These are phyloP conservation scores for Aspergillus brasiliensis DNA, from an alignment of 2,329 filamentous ascomycete species.

Conservation along the genomic window DNA sequence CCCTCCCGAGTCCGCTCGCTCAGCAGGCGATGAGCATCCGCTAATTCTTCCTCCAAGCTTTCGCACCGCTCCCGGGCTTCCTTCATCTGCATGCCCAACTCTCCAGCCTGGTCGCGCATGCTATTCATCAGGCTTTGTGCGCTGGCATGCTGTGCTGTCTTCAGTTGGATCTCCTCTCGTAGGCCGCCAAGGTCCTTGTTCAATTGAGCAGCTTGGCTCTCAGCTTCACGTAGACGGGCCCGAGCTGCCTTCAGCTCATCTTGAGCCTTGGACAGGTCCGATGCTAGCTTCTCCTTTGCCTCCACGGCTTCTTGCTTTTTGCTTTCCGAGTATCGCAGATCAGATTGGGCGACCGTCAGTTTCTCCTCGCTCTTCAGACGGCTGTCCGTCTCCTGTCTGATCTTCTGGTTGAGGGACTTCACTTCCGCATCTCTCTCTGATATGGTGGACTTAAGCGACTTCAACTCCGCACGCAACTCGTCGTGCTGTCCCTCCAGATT, in stretches of 20 bases:
- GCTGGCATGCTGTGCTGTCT: conserved; percentile 80
- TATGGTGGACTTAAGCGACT: conserved; percentile 68
- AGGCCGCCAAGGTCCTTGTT: conserved; percentile 67
- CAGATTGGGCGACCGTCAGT: conserved; percentile 71
- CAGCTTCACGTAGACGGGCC: conserved; percentile 68
- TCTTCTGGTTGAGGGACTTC: conserved; percentile 74
- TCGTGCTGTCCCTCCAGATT: conserved; percentile 80
- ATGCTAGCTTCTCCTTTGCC: conserved; percentile 68
- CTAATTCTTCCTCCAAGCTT: conserved; percentile 86
- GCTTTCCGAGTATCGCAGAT: conserved; percentile 74
- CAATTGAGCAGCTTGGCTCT: conserved; percentile 71
- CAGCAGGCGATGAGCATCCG: conserved; percentile 82
- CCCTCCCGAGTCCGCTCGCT: conserved; percentile 86
- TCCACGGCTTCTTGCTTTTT: conserved; percentile 79
- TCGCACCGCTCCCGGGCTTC: conserved; percentile 82
- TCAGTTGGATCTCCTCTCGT: conserved; percentile 79
- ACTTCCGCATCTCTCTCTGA: conserved; percentile 77
- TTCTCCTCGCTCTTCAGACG: conserved; percentile 78
- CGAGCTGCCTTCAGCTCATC: conserved; percentile 65
- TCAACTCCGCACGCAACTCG: conserved; percentile 75
- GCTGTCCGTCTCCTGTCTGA: conserved; percentile 71
- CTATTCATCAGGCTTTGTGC: conserved; percentile 84
- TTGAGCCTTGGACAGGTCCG: conserved; percentile 70
- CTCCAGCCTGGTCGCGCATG: conserved; percentile 89
- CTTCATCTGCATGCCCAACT: conserved; percentile 88